Percentiles rank a stretch among this genome's conserved stretches.
Conservation (phyloP, 2,329 filamentous ascomycete species). For the Lecanicillium sp. region DNA sequence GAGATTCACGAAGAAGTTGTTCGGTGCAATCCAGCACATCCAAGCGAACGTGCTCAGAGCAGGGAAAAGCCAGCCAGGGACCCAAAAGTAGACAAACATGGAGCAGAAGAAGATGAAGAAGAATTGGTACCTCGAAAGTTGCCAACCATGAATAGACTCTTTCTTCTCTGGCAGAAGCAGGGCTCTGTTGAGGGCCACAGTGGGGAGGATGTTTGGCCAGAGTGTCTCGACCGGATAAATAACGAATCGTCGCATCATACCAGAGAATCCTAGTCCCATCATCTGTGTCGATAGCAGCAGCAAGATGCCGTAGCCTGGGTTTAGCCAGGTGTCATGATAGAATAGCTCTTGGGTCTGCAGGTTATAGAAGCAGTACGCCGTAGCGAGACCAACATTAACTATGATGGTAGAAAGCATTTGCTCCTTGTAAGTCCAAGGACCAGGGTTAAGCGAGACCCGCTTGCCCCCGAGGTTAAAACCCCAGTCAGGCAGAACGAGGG, state of each 20-base stretch:
- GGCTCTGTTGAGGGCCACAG: slow-evolving; percentile 8
- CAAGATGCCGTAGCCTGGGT: slow-evolving; percentile 22
- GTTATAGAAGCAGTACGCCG: slow-evolving; percentile 26
- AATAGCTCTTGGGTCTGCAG: slow-evolving; percentile 23
- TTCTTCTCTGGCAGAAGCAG: slow-evolving; percentile 22
- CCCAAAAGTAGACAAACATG: slow-evolving; percentile 37
- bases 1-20: slow-evolving; percentile 28
- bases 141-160: slow-evolving; percentile 31
- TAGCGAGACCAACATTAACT: slow-evolving; percentile 26
- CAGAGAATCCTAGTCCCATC: slow-evolving; percentile 24
- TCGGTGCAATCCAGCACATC: slow-evolving; percentile 37
- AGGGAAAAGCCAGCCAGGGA: slow-evolving; percentile 33
- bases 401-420: slow-evolving; percentile 30
- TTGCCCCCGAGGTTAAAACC: slow-evolving; percentile 6
- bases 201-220: slow-evolving; percentile 18
- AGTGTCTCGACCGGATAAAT: slow-evolving; percentile 9
- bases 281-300: slow-evolving; percentile 23
- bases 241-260: slow-evolving; percentile 23
- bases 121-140: slow-evolving; percentile 30
- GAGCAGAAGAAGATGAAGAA: slow-evolving; percentile 26
- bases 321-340: slow-evolving; percentile 10
- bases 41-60: slow-evolving; percentile 34
- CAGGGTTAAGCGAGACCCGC: slow-evolving; percentile 25
- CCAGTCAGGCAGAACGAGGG: slow-evolving; percentile 4
- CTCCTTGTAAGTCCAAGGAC: slow-evolving; percentile 30